Evolutionary conservation across 495 filamentous ascomycete genomes (phyloP), one percentile per base, ranked within the genome.

Genomic region (Cercophora newfieldiana): DNA sequence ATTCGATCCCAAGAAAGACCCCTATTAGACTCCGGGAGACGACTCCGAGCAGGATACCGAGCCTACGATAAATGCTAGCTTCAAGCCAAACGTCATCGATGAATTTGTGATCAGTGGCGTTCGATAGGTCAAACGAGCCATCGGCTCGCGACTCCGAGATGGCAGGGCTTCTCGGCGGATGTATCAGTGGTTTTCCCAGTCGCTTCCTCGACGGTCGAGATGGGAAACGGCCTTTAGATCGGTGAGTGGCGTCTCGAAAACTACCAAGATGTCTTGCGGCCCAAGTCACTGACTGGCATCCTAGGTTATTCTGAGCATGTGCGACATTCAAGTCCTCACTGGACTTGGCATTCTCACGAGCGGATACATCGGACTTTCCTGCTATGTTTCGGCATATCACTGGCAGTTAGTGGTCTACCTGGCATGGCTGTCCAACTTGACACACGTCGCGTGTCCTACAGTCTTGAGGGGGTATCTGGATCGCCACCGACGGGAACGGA

Each of bases 361-460:
- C 14, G 64, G 12, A 2, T 66, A 53, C 30, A 28, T 24, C 24
- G 24, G 19, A 1, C 57, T 66, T 24, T 6, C 14, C 14, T 24
- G n/a, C 25, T 44, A 47, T 28, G 26, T 66, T 0, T 49, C 70
- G 12, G 69, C 66, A 2, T 81, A 81, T 31, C 74, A 82, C 58
- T 82, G 77, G 76, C 71, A 75, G 29, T 62, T 77, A 6, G 67
- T 78, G 24, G 72, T 72, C 0, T 74, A 77, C 30, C 60, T 81
- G 3, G 74, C 76, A 0, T 81, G 79, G 80, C 79, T 80, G 56
- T 76, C 80, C 4, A 77, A 67, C 19, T 51, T 79, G 1, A 79
- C 78, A 0, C 76, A 80, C 54, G 53, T 82, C 3, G 68, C 75
- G 0, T 73, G 79, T 4, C 63, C 82, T 14, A 74, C 66, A 3